These are phyloP conservation scores for Mariannaea sp. DNA, from an alignment of 2,329 filamentous ascomycete genomes.

Conservation along the genomic window DNA sequence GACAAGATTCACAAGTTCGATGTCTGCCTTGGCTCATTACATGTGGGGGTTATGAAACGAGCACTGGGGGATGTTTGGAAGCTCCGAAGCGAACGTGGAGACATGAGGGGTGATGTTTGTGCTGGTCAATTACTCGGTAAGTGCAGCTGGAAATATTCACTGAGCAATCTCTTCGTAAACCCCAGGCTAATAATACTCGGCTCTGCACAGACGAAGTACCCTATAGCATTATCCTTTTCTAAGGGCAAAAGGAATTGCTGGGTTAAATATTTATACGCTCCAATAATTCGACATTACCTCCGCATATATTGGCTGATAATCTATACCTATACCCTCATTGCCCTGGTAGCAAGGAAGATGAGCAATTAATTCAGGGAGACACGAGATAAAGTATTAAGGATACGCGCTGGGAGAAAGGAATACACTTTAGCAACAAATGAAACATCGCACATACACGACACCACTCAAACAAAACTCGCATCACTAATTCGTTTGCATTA, in stretches of 20 bases:
- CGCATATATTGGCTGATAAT: no score
- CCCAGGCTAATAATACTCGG: not conserved
- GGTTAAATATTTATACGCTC: no score
- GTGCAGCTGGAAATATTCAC: not conserved
- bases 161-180: not conserved
- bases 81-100: constrained; percentile 25
- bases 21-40: constrained; percentile 33
- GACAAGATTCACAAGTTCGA: constrained; percentile 38
- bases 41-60: constrained; percentile 34
- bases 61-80: constrained; percentile 38
- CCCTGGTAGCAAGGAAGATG: no score
- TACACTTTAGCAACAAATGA: no score
- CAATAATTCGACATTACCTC: no score
- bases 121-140: constrained; percentile 31
- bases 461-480: no score
- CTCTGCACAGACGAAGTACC: constrained; percentile 27
- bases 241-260: not conserved
- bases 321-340: no score
- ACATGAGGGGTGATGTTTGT: constrained; percentile 28
- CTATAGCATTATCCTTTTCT: constrained; percentile 40
- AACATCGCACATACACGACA: no score
- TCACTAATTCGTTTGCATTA: no score
- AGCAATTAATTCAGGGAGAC: no score
- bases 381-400: no score
- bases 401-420: no score